Evolutionary conservation across 2,329 filamentous ascomycete species (phyloP), one percentile per base, ranked within the genome.

Genomic region (Pseudogymnoascus sp.): DNA sequence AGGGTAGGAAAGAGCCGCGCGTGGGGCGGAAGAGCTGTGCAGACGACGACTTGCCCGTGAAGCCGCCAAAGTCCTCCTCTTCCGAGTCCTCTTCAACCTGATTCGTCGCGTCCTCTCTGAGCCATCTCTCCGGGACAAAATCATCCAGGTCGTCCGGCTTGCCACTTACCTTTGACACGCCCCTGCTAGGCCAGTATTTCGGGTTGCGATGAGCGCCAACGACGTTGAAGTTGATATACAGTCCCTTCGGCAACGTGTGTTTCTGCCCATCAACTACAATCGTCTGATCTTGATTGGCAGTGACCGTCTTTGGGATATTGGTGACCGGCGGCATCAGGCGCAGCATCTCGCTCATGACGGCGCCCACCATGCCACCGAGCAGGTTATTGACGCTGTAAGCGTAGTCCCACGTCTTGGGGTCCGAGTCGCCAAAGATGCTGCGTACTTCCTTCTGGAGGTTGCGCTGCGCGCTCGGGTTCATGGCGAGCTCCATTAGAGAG

Each of bases 311-410:
- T 28, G 90, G 90, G 26, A 95, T 87, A 62, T 82, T 83, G 47
- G 86, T 78, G 17, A 91, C 87, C 0, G 90, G 85, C 1, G 90
- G 89, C 65, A 91, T 80, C 44, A 92, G 70, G 10, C 91, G 85
- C 62, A 95, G 79, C 38, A 87, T 86, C 77, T 95, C 90, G 71
- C 91, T 90, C 80, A 93, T 83, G 69, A 88, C 83, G 3, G 90
- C 90, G 17, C 87, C 90, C 9, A 87, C 77, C 80, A 90, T 87
- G 65, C 86, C 85, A 10, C 81, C 83, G 68, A 90, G 83, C 65
- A 95, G 80, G 8, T 81, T 78, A 47, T 84, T 85, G 66, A 93
- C 80, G 68, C 84, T 78, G 10, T 78, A 75, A 50, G 93, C 89
- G 72, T 91, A 93, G 69, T 85, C 80, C 90, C 90, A 93, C 7